Evolutionary conservation across 768 basidiomycete genomes (phyloP).

Genomic region (Pleurotus tuber-regium): DNA sequence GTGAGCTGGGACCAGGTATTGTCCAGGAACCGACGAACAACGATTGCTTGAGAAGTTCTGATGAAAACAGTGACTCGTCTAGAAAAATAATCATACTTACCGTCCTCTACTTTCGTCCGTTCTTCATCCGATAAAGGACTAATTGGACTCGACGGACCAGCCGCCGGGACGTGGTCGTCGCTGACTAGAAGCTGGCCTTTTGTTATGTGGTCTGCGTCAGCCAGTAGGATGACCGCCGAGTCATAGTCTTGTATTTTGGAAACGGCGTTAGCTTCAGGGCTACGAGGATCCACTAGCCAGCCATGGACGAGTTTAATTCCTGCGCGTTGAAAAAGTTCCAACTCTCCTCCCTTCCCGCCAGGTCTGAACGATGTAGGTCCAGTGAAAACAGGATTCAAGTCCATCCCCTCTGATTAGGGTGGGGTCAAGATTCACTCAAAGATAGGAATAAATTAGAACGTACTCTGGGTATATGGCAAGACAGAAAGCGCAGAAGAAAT

Average conservation of each 20-base stretch:
- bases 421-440: background rate
- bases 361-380: conserved; percentile 67
- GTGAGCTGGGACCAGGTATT: conserved; percentile 79
- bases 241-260: conserved; percentile 66
- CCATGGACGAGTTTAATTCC: conserved; percentile 85
- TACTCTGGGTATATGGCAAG: conserved; percentile 77
- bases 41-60: conserved; percentile 46
- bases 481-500: conserved; percentile 72
- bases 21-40: conserved; percentile 67
- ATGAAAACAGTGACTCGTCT: background rate
- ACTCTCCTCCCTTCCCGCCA: conserved; percentile 64
- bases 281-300: conserved; percentile 78
- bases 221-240: conserved; percentile 68
- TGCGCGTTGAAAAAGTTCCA: conserved; percentile 82
- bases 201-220: conserved; percentile 75
- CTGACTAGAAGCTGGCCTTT: conserved; percentile 55
- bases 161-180: conserved; percentile 23
- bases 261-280: conserved; percentile 55
- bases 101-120: conserved; percentile 63
- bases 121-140: conserved; percentile 49
- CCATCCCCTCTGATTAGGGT: conserved; percentile 72
- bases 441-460: conserved; percentile 22
- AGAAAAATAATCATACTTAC: conserved; percentile 36
- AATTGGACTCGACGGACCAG: conserved; percentile 22
- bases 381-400: conserved; percentile 84